A percentile compares a stretch with the other conserved stretches of the same genome.
These are phyloP conservation scores for Hypoxylon lenormandii DNA, from an alignment of 495 filamentous ascomycete genomes.

Conservation along the genomic window DNA sequence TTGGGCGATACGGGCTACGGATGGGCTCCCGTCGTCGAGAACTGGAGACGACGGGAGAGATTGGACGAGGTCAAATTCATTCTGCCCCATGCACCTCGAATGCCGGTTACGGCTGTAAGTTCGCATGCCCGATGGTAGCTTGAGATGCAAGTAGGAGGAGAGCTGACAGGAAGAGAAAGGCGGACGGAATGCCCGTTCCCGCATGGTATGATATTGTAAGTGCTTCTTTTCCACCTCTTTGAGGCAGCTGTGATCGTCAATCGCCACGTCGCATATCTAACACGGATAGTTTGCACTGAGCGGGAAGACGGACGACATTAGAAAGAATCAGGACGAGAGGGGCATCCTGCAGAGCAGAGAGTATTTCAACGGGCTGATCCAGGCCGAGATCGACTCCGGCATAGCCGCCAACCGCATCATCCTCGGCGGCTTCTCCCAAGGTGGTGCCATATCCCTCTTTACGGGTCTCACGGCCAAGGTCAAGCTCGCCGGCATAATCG, in stretches of 20 bases:
- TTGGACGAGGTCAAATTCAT: slow-evolving; percentile 93
- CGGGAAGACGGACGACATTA: slow-evolving; percentile 47
- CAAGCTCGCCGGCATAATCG: slow-evolving; percentile 88
- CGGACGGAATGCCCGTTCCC: slow-evolving; percentile 84
- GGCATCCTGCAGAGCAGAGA: slow-evolving; percentile 79
- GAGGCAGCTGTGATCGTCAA: neutral
- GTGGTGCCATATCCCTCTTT: slow-evolving; percentile 67
- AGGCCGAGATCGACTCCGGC: slow-evolving; percentile 82
- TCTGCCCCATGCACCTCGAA: slow-evolving; percentile 89
- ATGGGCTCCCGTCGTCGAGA: slow-evolving; percentile 84
- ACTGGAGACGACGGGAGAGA: slow-evolving; percentile 83
- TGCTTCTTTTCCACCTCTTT: slow-evolving; percentile 45
- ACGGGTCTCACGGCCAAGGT: slow-evolving; percentile 76
- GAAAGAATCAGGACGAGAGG: slow-evolving; percentile 74
- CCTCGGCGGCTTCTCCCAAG: slow-evolving; percentile 75
- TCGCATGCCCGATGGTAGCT: neutral
- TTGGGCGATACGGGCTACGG: slow-evolving; percentile 84
- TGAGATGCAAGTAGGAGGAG: neutral
- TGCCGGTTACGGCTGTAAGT: slow-evolving; percentile 87
- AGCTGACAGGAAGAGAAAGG: slow-evolving; percentile 60
- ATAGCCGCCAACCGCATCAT: slow-evolving; percentile 86
- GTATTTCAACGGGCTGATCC: slow-evolving; percentile 83
- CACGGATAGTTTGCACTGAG: slow-evolving; percentile 39
- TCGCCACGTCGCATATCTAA: slow-evolving; percentile 10
- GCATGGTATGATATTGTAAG: slow-evolving; percentile 93